These are phyloP conservation scores for Coemansia sp. DNA, from an alignment of 192 early-diverging fungal genomes.

Conservation along the genomic window DNA sequence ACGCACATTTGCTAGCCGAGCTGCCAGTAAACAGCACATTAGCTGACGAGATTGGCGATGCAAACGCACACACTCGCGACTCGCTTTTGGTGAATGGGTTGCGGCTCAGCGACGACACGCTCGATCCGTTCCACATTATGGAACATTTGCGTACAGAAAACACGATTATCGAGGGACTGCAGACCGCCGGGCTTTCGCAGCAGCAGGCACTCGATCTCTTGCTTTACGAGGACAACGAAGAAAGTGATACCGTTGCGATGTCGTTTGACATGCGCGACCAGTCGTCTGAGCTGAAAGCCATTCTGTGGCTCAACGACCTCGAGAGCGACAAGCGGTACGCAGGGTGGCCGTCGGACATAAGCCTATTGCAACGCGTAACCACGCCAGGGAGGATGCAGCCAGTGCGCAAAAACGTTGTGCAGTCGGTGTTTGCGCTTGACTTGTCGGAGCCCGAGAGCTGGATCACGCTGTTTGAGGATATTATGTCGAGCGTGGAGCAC, in stretches of 20 bases:
- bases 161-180: constrained; percentile 52
- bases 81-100: constrained; percentile 69
- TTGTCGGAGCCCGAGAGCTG: constrained; percentile 57
- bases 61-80: constrained; percentile 19
- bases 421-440: constrained; percentile 72
- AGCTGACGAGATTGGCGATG: constrained; percentile 33
- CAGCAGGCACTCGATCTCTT: constrained; percentile 31
- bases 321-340: constrained; percentile 79
- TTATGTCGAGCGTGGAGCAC: constrained; percentile 64
- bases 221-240: not conserved
- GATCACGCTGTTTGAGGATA: constrained; percentile 64
- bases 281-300: constrained; percentile 45
- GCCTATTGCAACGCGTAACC: constrained; percentile 58
- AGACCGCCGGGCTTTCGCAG: constrained; percentile 40
- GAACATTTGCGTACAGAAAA: constrained; percentile 60
- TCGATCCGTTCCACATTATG: constrained; percentile 68
- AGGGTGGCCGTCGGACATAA: constrained; percentile 61
- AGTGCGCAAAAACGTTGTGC: constrained; percentile 77
- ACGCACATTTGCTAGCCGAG: constrained; percentile 70
- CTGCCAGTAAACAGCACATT: constrained; percentile 56
- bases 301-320: constrained; percentile 92
- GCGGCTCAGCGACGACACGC: constrained; percentile 50
- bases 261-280: constrained; percentile 80
- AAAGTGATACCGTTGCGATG: constrained; percentile 11
- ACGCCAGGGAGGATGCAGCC: constrained; percentile 73